A percentile compares a stretch with the other conserved stretches of the same genome.
These are phyloP conservation scores for Trichoderma sp. DNA, from an alignment of 2,329 filamentous ascomycete species.

Conservation along the genomic window DNA sequence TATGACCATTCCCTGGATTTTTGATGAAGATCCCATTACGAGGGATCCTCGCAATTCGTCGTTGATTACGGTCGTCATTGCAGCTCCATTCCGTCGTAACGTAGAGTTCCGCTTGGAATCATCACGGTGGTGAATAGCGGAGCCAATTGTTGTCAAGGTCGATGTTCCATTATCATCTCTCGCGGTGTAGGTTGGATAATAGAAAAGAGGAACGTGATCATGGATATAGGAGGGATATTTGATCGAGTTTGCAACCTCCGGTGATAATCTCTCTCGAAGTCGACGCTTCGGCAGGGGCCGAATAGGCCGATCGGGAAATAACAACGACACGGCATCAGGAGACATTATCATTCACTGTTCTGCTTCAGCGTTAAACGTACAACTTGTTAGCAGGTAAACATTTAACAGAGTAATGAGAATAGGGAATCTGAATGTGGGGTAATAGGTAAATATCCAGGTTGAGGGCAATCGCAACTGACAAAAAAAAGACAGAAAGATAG, in stretches of 20 bases:
- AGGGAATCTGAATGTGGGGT: neutral
- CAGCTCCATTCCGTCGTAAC: conserved; percentile 32
- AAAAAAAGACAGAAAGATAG: neutral
- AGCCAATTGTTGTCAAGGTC: neutral
- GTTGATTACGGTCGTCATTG: conserved; percentile 54
- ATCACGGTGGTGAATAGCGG: conserved; percentile 25
- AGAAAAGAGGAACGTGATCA: conserved; percentile 72
- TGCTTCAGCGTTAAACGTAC: neutral
- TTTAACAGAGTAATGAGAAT: neutral
- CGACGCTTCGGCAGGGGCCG: conserved; percentile 87
- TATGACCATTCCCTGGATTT: conserved; percentile 45
- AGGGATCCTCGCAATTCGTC: conserved; percentile 53
- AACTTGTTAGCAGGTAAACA: neutral
- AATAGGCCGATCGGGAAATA: conserved; percentile 89
- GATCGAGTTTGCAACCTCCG: conserved; percentile 80
- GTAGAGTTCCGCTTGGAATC: conserved; percentile 29
- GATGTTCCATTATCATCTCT: conserved; percentile 45
- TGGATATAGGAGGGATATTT: conserved; percentile 77
- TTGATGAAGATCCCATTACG: conserved; percentile 49
- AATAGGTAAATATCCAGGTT: neutral
- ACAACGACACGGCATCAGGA: conserved; percentile 74
- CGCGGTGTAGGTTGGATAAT: conserved; percentile 53
- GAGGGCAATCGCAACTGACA: neutral
- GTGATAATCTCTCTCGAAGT: conserved; percentile 82
- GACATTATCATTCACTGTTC: conserved; percentile 48